Conservation (phyloP, 306 rosid species). For the Cucurbita pepo region DNA sequence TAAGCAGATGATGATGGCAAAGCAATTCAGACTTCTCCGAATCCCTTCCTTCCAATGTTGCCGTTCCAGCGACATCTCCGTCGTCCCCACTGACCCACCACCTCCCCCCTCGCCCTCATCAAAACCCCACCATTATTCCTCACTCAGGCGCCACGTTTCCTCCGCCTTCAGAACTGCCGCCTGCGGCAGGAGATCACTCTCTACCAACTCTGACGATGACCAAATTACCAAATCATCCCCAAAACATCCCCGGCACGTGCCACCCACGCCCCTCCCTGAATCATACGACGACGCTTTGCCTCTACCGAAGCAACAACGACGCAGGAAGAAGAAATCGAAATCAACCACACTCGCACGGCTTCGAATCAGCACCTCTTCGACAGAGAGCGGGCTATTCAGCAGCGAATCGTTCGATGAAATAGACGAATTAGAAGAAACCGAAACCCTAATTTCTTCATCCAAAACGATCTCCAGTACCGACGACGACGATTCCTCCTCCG, state of each 20-base stretch:
- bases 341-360: neutral
- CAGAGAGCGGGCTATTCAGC: conserved; percentile 33
- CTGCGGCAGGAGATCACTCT: conserved; percentile 16
- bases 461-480: conserved; percentile 31
- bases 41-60: conserved; percentile 37
- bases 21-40: conserved; percentile 31
- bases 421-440: conserved; percentile 29
- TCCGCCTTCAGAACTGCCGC: conserved; percentile 17
- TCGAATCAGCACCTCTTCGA: conserved; percentile 43
- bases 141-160: conserved; percentile 32
- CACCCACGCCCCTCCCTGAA: conserved; percentile 19
- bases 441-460: conserved; percentile 41
- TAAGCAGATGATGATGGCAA: conserved; percentile 17
- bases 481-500: conserved; percentile 9
- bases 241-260: conserved; percentile 26
- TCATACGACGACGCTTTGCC: conserved; percentile 1
- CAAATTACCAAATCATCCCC: neutral
- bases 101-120: neutral
- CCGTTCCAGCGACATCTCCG: conserved; percentile 27
- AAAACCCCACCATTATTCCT: conserved; percentile 15
- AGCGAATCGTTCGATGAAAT: conserved; percentile 15
- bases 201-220: conserved; percentile 31
- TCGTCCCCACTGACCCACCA: conserved; percentile 1
- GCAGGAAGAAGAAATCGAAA: conserved; percentile 13
- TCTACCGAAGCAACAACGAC: conserved; percentile 16